Conservation (phyloP, 2,329 filamentous ascomycete genomes). For the Metarhizium anisopliae region DNA sequence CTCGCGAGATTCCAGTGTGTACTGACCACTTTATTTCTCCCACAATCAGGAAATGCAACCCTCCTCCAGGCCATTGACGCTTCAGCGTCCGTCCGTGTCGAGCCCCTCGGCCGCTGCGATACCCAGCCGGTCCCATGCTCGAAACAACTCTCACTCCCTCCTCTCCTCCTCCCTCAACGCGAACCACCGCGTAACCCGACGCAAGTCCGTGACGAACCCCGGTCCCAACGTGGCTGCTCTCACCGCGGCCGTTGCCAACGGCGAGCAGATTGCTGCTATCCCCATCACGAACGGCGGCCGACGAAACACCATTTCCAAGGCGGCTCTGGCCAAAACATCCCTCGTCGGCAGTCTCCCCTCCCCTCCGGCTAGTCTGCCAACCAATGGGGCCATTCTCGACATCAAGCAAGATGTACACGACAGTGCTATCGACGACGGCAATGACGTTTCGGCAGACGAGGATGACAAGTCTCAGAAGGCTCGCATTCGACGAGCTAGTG, state of each 20-base stretch:
- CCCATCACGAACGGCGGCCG: slow-evolving; percentile 50
- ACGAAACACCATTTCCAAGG: slow-evolving; percentile 62
- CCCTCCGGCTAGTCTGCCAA: slow-evolving; percentile 60
- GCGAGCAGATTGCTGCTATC: slow-evolving; percentile 45
- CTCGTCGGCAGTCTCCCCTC: slow-evolving; percentile 48
- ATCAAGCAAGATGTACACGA: slow-evolving; percentile 43
- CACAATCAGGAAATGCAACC: slow-evolving; percentile 50
- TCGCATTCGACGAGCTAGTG: slow-evolving; percentile 60
- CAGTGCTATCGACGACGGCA: slow-evolving; percentile 61
- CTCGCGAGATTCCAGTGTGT: slow-evolving; percentile 21
- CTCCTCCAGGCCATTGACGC: slow-evolving; percentile 58
- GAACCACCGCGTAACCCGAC: slow-evolving; percentile 77
- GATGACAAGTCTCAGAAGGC: slow-evolving; percentile 38
- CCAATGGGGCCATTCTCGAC: slow-evolving; percentile 41
- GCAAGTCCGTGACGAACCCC: slow-evolving; percentile 84
- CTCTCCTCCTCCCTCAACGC: slow-evolving; percentile 69
- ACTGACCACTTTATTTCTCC: slow-evolving; percentile 20
- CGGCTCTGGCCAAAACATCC: slow-evolving; percentile 18
- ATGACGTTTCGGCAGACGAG: slow-evolving; percentile 48
- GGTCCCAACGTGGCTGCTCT: slow-evolving; percentile 66
- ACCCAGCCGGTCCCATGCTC: slow-evolving; percentile 52
- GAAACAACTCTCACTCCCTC: slow-evolving; percentile 74
- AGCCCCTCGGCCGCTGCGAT: slow-evolving; percentile 50
- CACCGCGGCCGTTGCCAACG: slow-evolving; percentile 63
- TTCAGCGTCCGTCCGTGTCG: slow-evolving; percentile 51